Evolutionary conservation across 148 eudicot genomes (phyloP), one percentile per base, ranked within the genome.

Genomic region (Rhododendron henanense): DNA sequence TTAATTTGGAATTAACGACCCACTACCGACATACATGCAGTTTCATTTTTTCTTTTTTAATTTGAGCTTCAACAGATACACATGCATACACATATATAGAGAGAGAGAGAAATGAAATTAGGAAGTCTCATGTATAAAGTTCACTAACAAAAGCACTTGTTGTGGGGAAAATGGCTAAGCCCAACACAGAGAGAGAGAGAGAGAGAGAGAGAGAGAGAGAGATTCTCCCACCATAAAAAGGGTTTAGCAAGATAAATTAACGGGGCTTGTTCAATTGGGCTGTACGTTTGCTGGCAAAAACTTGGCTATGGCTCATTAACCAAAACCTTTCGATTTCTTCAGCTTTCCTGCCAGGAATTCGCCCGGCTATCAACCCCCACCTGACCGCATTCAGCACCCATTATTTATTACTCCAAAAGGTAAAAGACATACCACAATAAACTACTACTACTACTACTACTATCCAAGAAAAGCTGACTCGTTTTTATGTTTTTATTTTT

Each of bases 241-340:
- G 35, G 1, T 28, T 78, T 21, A 48, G 14, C 37, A 48, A 79
- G 41, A 50, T 41, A 0, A 41, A 41, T 51, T 16, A 2, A 53
- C 0, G 47, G 35, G 47, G 9, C 25, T 53, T 53, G 71, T 35
- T 59, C 25, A 35, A 35, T n/a, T 53, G 41, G 77, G 78, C 77
- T 47, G 61, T 77, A 0, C 50, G 13, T 83, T 41, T 79, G 87
- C 83, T 67, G 39, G 86, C 85, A 74, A 88, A 88, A 1, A 73
- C 85, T 63, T 89, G 87, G n/a, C 81, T 35, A 33, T 91, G 87
- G 79, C 87, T 87, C 92, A 91, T 91, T 61, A 91, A 81, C 92
- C 92, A 91, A 77, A 89, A 91, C 82, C 92, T 91, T 51, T 92
- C 94, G 73, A 92, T 92, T 82, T 92, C 94, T 79, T 88, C 92